phyloP scores from a whole-genome alignment of 129 eudicot genomes.

The Cynara cardunculus region DNA sequence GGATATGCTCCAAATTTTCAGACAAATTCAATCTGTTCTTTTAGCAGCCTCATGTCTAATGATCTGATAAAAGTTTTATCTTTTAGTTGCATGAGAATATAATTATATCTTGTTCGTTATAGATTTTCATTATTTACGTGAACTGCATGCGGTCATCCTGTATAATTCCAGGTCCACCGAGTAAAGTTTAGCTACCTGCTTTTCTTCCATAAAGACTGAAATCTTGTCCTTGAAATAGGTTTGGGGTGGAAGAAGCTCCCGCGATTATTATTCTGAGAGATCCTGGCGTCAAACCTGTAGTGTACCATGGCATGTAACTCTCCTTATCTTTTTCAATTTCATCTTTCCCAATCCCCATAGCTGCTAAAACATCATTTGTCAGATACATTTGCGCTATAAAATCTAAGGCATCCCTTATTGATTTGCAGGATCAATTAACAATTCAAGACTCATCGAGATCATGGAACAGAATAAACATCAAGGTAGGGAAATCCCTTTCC shows the following conservation, averaged over 20 bases:
- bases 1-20: neutral
- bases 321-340: neutral
- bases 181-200: constrained; percentile 31
- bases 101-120: neutral
- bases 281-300: constrained; percentile 85
- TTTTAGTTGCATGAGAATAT: too few species aligned
- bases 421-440: constrained; percentile 62
- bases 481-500: constrained; percentile 34
- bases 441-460: constrained; percentile 58
- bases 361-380: neutral
- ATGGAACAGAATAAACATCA: constrained; percentile 90
- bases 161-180: constrained; percentile 36
- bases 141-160: neutral
- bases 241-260: constrained; percentile 95
- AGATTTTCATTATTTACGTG: neutral
- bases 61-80: too few species aligned
- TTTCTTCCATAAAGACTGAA: neutral
- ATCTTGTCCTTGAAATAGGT: constrained; percentile 40
- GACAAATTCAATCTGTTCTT: neutral
- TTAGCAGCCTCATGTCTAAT: neutral
- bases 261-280: constrained; percentile 85
- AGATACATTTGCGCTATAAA: constrained; percentile 1
- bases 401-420: constrained; percentile 14
- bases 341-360: neutral
- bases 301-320: constrained; percentile 64